These are phyloP conservation scores for Neurospora terricola DNA, from an alignment of 495 filamentous ascomycete genomes.

Conservation along the genomic window DNA sequence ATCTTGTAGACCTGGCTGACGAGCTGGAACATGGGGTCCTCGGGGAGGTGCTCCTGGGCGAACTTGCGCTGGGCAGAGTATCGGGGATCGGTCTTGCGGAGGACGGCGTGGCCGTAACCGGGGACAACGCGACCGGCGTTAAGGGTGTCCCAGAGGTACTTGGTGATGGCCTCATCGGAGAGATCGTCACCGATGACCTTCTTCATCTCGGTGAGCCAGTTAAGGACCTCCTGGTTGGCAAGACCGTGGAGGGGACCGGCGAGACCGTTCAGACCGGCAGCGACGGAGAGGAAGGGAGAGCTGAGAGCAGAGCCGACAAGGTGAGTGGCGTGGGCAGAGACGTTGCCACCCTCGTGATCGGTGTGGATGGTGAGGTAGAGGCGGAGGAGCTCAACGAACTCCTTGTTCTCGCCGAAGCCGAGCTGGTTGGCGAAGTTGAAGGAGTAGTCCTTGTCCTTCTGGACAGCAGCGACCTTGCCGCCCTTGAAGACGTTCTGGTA, in stretches of 20 bases:
- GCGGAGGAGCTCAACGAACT: constrained; percentile 96
- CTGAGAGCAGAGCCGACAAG: constrained; percentile 93
- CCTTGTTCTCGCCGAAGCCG: constrained; percentile 86
- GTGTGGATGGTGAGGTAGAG: constrained; percentile 99
- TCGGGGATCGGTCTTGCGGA: constrained; percentile 98
- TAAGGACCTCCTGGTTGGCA: constrained; percentile 97
- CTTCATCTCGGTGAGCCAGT: constrained; percentile 99
- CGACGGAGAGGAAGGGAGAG: constrained; percentile 92
- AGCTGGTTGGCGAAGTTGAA: constrained; percentile 99
- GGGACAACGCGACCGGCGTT: constrained; percentile 93
- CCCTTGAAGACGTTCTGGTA: constrained; percentile 99
- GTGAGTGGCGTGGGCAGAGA: constrained; percentile 96
- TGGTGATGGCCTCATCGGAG: constrained; percentile 87
- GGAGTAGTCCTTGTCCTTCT: constrained; percentile 97
- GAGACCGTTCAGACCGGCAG: constrained; percentile 94
- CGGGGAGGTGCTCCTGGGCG: constrained; percentile 75
- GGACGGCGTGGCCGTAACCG: constrained; percentile 96
- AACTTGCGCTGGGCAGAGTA: constrained; percentile 97
- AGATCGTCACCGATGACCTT: constrained; percentile 84
- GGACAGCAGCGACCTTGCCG: constrained; percentile 87
- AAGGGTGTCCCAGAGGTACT: constrained; percentile 96
- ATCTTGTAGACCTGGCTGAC: constrained; percentile 99
- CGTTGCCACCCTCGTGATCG: constrained; percentile 98
- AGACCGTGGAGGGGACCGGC: constrained; percentile 97
- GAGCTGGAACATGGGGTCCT: constrained; percentile 98